phyloP scores from a whole-genome alignment of 1,139 yeast genomes.

The Pneumocystis canis region DNA sequence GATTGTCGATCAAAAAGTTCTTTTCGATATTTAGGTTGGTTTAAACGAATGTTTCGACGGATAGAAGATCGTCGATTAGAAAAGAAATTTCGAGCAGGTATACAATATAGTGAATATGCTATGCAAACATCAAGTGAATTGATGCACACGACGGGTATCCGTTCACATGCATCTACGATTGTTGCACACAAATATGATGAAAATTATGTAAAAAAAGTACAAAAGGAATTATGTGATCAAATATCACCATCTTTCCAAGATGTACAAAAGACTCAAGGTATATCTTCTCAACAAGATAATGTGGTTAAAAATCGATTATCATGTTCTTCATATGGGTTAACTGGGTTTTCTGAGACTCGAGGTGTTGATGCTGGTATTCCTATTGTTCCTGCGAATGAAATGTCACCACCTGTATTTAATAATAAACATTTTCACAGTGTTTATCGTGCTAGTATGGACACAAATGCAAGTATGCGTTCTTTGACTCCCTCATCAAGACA shows the following conservation, averaged over 20 bases:
- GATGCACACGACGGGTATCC: neutral
- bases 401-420: neutral
- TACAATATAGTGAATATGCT: neutral
- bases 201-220: neutral
- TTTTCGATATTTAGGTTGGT: neutral
- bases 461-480: neutral
- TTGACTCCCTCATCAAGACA: neutral
- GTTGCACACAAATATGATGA: neutral
- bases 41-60: neutral
- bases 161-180: neutral
- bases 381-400: neutral
- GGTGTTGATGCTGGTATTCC: neutral
- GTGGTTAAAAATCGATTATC: neutral
- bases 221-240: too few species aligned
- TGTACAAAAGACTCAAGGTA: too few species aligned
- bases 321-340: neutral
- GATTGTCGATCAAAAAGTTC: neutral
- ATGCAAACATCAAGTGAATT: neutral
- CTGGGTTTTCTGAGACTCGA: neutral
- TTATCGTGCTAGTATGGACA: neutral
- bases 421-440: neutral
- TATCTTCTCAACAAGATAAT: too few species aligned
- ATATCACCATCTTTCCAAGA: too few species aligned
- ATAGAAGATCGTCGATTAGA: neutral
- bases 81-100: neutral